A percentile compares a stretch with the other conserved stretches of the same genome.
Conservation (phyloP, 495 filamentous ascomycete genomes). For the Neurospora terricola region DNA sequence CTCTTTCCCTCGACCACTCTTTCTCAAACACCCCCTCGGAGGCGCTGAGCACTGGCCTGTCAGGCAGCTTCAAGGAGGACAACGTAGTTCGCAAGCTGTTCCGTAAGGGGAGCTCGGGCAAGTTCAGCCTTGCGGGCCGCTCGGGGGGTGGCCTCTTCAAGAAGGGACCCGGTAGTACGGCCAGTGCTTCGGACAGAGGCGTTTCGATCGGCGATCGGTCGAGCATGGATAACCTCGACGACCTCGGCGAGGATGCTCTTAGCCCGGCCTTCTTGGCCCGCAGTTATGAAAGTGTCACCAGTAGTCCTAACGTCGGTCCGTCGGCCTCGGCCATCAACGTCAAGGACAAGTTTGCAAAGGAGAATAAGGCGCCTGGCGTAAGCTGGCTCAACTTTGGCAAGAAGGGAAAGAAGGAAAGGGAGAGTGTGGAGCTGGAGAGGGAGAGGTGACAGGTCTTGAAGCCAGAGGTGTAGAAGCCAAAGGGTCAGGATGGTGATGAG, state of each 20-base stretch:
- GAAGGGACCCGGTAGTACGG: constrained; percentile 43
- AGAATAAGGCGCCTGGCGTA: constrained; percentile 22
- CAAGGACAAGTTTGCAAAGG: constrained; percentile 15
- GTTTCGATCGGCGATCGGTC: constrained; percentile 28
- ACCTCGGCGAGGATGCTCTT: constrained; percentile 27
- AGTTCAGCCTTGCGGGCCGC: constrained; percentile 60
- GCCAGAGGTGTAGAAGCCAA: constrained; percentile 9
- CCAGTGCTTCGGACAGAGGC: constrained; percentile 37
- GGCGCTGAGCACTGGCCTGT: constrained; percentile 33
- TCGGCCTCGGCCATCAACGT: constrained; percentile 12
- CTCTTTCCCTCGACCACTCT: constrained; percentile 51
- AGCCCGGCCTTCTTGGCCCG: constrained; percentile 18
- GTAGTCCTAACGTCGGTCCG: constrained; percentile 29
- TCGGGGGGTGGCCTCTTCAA: constrained; percentile 51
- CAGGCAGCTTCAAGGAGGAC: constrained; percentile 33
- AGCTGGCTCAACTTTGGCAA: constrained; percentile 38
- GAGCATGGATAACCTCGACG: constrained; percentile 39
- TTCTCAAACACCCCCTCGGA: constrained; percentile 60
- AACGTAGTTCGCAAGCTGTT: constrained; percentile 60
- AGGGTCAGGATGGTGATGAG: constrained; percentile 1
- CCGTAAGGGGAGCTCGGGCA: constrained; percentile 69
- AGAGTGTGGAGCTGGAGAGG: constrained; percentile 37
- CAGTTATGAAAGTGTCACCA: constrained; percentile 35
- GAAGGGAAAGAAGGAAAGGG: constrained; percentile 41
- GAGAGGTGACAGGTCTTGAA: constrained; percentile 16